Evolutionary conservation across 2,329 filamentous ascomycete species (phyloP).

Genomic region (Colletotrichum sp.): DNA sequence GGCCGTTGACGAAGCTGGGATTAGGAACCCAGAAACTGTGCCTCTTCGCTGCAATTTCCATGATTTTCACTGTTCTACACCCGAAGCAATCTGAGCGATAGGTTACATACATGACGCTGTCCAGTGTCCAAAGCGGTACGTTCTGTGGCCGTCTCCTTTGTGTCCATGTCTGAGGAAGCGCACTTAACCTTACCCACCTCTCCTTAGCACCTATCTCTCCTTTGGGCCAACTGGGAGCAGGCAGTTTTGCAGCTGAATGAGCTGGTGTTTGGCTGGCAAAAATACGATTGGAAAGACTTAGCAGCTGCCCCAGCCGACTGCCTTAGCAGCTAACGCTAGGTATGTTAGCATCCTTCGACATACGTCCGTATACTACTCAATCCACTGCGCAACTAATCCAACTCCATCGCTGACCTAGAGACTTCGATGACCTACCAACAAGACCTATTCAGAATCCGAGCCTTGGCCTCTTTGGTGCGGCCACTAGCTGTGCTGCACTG

Average conservation of each 20-base stretch:
- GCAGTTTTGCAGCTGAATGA: neutral
- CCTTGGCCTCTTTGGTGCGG: neutral
- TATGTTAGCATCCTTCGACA: neutral
- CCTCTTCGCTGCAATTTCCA: neutral
- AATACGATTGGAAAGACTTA: neutral
- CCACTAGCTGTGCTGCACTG: neutral
- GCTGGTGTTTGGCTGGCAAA: neutral
- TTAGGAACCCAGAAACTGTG: neutral
- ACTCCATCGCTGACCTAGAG: neutral
- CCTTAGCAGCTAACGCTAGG: neutral
- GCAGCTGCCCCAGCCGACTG: neutral
- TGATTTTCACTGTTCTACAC: neutral
- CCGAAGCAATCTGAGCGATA: neutral
- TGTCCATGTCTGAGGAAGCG: neutral
- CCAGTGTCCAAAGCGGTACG: neutral
- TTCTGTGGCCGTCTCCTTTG: neutral
- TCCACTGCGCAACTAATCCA: neutral
- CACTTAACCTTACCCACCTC: neutral
- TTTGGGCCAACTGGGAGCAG: neutral
- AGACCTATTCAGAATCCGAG: neutral
- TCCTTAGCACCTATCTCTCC: neutral
- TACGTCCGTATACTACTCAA: slow-evolving; percentile 17
- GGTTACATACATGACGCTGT: neutral
- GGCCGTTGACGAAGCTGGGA: neutral
- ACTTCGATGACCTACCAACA: neutral